Evolutionary conservation across 2,329 filamentous ascomycete genomes (phyloP).

Genomic region (Colletotrichum sp.): DNA sequence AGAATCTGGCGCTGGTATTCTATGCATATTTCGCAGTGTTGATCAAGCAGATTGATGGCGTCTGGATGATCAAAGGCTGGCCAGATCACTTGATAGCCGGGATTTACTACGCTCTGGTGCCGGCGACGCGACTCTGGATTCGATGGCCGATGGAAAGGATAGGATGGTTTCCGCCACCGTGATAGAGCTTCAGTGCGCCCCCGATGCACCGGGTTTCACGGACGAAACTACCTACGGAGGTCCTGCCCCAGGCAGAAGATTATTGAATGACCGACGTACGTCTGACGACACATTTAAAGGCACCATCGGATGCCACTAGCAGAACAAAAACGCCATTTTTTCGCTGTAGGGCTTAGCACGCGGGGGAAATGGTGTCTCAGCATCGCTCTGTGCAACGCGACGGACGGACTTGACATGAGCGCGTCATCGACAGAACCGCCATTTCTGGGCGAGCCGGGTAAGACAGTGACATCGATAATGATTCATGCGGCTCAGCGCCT

Average conservation of each 20-base stretch:
- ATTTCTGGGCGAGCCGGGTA: background rate
- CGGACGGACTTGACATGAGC: background rate
- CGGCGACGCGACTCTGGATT: background rate
- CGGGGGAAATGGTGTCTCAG: background rate
- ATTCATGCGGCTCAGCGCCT: background rate
- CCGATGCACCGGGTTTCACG: background rate
- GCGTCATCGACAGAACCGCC: slow-evolving; percentile 8
- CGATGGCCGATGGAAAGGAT: background rate
- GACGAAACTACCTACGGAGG: background rate
- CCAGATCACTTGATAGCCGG: background rate
- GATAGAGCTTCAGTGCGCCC: background rate
- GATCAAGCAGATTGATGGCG: background rate
- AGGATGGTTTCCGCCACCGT: background rate
- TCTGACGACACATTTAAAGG: background rate
- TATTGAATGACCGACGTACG: background rate
- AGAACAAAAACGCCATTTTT: background rate
- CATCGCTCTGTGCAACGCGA: background rate
- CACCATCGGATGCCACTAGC: background rate
- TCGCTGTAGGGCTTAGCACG: background rate
- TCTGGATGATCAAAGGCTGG: background rate
- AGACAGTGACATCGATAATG: slow-evolving; percentile 2
- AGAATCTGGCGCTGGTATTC: background rate
- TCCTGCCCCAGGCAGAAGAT: background rate
- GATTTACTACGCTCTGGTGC: background rate
- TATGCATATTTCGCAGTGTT: background rate